These are phyloP conservation scores for Cryphonectria nitschkei DNA, from an alignment of 2,329 filamentous ascomycete species.

Conservation along the genomic window DNA sequence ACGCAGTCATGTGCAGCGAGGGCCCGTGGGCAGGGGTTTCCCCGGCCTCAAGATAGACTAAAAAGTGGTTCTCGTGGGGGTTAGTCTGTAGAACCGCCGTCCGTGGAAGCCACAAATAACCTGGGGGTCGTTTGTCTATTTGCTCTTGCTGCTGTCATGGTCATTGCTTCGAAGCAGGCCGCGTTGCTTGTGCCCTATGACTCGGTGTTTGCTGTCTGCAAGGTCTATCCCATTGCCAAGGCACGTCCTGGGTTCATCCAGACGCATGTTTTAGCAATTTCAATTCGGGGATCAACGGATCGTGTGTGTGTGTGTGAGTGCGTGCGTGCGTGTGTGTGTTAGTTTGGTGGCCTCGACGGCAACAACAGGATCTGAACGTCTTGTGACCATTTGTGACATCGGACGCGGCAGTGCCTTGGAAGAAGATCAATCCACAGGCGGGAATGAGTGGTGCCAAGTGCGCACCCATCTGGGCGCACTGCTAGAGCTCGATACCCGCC, in stretches of 20 bases:
- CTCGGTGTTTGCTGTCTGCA: neutral
- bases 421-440: neutral
- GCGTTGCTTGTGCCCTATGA: neutral
- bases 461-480: slow-evolving; percentile 14
- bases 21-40: slow-evolving; percentile 19
- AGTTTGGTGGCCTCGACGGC: neutral
- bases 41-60: slow-evolving; percentile 18
- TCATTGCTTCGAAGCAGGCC: neutral
- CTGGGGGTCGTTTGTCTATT: neutral
- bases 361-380: neutral
- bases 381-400: neutral
- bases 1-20: slow-evolving; percentile 14
- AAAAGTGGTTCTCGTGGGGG: slow-evolving; percentile 28
- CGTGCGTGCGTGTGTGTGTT: no score
- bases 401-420: slow-evolving; percentile 5
- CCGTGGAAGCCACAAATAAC: slow-evolving; percentile 3
- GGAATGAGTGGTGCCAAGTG: neutral
- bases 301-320: neutral
- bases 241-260: neutral
- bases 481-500: slow-evolving; percentile 15
- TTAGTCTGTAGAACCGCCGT: slow-evolving; percentile 12
- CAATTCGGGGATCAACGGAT: neutral
- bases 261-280: neutral
- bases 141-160: neutral
- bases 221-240: neutral